Percentiles rank a stretch among this genome's conserved stretches.
Evolutionary conservation across 768 basidiomycete species (phyloP).

Genomic region (Tricholoma flavovirens): DNA sequence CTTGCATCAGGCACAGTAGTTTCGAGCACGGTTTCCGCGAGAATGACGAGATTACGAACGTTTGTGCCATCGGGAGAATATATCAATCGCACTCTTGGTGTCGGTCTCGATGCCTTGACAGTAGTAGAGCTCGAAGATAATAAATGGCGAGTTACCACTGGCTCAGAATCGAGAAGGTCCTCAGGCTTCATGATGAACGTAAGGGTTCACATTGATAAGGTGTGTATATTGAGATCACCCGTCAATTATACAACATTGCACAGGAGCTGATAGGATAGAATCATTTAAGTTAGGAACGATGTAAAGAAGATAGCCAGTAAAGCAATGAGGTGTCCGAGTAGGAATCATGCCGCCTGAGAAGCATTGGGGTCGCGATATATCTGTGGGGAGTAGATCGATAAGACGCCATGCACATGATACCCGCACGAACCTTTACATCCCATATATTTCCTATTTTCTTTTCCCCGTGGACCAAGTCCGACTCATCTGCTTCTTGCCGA

Average conservation of each 20-base stretch:
- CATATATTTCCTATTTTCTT: conserved; percentile 66
- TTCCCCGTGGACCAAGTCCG: conserved; percentile 17
- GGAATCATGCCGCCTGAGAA: conserved; percentile 29
- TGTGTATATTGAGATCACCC: too few relatives aligned
- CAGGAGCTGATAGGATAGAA: conserved; percentile 5
- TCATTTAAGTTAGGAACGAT: conserved; percentile 8
- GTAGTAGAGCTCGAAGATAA: too few relatives aligned
- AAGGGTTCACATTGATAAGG: too few relatives aligned
- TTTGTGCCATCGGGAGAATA: too few relatives aligned
- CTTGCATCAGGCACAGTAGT: too few relatives aligned
- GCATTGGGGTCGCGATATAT: conserved; percentile 44
- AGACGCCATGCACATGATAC: neutral
- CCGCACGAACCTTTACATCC: conserved; percentile 57
- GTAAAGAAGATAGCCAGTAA: neutral
- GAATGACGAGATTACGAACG: too few relatives aligned
- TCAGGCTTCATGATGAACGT: too few relatives aligned
- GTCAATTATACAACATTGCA: conserved; percentile 9
- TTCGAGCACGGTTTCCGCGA: too few relatives aligned
- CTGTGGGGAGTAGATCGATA: conserved; percentile 19
- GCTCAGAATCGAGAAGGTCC: too few relatives aligned
- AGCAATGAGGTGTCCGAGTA: neutral
- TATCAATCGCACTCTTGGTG: too few relatives aligned
- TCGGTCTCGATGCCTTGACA: too few relatives aligned
- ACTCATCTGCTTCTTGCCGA: conserved; percentile 31
- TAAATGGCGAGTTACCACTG: too few relatives aligned